Percentiles rank a stretch among this genome's conserved stretches.
Conservation (phyloP, 2,329 filamentous ascomycete genomes). For the Calonectria hawksworthii region DNA sequence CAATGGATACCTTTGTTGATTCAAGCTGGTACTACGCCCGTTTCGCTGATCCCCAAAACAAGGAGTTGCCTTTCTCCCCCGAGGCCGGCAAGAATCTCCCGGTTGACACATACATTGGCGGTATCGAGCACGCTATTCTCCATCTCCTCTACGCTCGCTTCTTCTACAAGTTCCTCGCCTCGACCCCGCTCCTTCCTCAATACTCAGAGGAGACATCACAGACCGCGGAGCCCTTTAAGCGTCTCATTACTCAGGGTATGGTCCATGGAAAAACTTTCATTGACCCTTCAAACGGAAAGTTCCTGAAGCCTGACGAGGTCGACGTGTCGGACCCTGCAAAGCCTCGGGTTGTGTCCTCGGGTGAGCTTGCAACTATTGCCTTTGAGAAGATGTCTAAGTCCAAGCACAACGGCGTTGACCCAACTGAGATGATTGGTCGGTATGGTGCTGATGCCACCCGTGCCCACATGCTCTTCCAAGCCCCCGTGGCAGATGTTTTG, state of each 20-base stretch:
- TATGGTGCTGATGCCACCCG: slow-evolving; percentile 88
- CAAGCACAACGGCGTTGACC: slow-evolving; percentile 93
- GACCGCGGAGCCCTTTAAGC: slow-evolving; percentile 81
- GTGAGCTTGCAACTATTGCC: slow-evolving; percentile 70
- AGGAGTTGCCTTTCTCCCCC: slow-evolving; percentile 72
- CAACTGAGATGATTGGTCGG: slow-evolving; percentile 76
- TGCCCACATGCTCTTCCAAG: slow-evolving; percentile 91
- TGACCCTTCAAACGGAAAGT: slow-evolving; percentile 80
- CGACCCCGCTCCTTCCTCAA: slow-evolving; percentile 63
- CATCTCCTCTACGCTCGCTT: slow-evolving; percentile 92
- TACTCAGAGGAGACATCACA: slow-evolving; percentile 48
- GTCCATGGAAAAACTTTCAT: slow-evolving; percentile 89
- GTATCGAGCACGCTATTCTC: slow-evolving; percentile 91
- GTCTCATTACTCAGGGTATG: slow-evolving; percentile 92
- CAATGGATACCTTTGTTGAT: slow-evolving; percentile 97
- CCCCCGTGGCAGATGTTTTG: slow-evolving; percentile 84
- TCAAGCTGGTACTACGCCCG: slow-evolving; percentile 95
- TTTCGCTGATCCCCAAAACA: slow-evolving; percentile 80
- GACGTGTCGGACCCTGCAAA: slow-evolving; percentile 69
- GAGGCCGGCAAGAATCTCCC: slow-evolving; percentile 73
- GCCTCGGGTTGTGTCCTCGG: slow-evolving; percentile 74
- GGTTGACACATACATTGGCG: slow-evolving; percentile 90
- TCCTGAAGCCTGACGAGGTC: slow-evolving; percentile 82
- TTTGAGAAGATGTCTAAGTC: slow-evolving; percentile 98
- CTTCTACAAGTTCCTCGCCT: slow-evolving; percentile 87